A percentile compares a stretch with the other conserved stretches of the same genome.
phyloP scores from a whole-genome alignment of 2,329 filamentous ascomycete genomes.

The Lizonia empirigonia region DNA sequence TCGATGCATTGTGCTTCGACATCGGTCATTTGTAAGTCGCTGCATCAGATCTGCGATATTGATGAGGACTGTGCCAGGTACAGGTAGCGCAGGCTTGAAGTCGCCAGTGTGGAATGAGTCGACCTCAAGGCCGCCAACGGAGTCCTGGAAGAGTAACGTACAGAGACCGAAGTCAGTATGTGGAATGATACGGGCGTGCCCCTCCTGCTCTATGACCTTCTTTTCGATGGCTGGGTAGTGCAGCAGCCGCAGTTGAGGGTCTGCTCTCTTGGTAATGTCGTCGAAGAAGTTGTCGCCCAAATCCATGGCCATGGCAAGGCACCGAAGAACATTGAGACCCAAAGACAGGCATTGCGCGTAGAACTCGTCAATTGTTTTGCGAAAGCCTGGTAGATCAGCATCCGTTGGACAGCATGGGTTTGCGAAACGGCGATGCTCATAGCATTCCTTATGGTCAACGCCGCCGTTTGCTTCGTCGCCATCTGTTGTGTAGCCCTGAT shows the following conservation, averaged over 20 bases:
- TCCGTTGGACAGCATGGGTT: conserved; percentile 28
- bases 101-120: conserved; percentile 33
- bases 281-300: conserved; percentile 35
- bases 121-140: conserved; percentile 47
- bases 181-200: conserved; percentile 34
- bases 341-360: conserved; percentile 31
- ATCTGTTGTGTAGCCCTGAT: conserved; percentile 49
- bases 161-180: conserved; percentile 45
- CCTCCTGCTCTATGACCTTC: conserved; percentile 28
- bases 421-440: conserved; percentile 30
- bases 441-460: conserved; percentile 37
- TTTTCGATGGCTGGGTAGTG: conserved; percentile 37
- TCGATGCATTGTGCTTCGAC: conserved; percentile 46
- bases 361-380: conserved; percentile 31
- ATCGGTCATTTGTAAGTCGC: conserved; percentile 35
- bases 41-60: conserved; percentile 36
- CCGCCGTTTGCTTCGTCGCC: conserved; percentile 45
- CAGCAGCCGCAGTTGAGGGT: conserved; percentile 35
- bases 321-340: conserved; percentile 30
- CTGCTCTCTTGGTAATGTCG: conserved; percentile 29
- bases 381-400: conserved; percentile 31
- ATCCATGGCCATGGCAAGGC: conserved; percentile 36
- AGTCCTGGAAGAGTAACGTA: conserved; percentile 49
- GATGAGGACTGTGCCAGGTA: conserved; percentile 32
- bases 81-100: conserved; percentile 32